Conservation (phyloP, 1,139 yeast genomes). For the Lodderomyces parapsilosis region DNA sequence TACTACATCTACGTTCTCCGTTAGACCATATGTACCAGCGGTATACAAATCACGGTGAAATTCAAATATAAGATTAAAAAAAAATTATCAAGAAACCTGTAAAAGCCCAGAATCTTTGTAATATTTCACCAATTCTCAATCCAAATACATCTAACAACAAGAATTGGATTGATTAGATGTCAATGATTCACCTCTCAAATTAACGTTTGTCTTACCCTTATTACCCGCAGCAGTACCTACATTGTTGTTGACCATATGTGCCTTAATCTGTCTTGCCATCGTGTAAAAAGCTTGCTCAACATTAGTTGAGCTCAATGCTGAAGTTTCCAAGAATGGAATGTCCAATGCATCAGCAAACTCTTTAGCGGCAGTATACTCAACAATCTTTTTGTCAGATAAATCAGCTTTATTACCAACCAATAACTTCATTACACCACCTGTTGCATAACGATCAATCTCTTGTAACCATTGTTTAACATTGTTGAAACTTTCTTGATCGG, state of each 20-base stretch:
- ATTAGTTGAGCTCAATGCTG: constrained; percentile 92
- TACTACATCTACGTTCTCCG: constrained; percentile 43
- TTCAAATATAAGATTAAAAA: background rate
- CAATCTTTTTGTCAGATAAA: constrained; percentile 89
- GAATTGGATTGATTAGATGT: constrained; percentile 63
- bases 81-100: background rate
- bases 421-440: constrained; percentile 94
- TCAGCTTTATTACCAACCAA: constrained; percentile 97
- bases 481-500: constrained; percentile 96
- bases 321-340: constrained; percentile 94
- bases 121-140: background rate
- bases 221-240: constrained; percentile 29
- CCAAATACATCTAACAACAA: constrained; percentile 62
- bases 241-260: constrained; percentile 78
- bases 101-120: background rate
- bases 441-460: constrained; percentile 97
- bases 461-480: constrained; percentile 98
- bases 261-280: constrained; percentile 98
- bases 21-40: too few relatives aligned
- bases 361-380: constrained; percentile 93
- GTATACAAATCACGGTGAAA: background rate
- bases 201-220: constrained; percentile 66
- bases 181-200: constrained; percentile 86
- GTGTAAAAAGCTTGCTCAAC: constrained; percentile 98
- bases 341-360: constrained; percentile 97